Evolutionary conservation across 2,329 filamentous ascomycete genomes (phyloP), one percentile per base, ranked within the genome.

Genomic region (Penicillium vulpinum): DNA sequence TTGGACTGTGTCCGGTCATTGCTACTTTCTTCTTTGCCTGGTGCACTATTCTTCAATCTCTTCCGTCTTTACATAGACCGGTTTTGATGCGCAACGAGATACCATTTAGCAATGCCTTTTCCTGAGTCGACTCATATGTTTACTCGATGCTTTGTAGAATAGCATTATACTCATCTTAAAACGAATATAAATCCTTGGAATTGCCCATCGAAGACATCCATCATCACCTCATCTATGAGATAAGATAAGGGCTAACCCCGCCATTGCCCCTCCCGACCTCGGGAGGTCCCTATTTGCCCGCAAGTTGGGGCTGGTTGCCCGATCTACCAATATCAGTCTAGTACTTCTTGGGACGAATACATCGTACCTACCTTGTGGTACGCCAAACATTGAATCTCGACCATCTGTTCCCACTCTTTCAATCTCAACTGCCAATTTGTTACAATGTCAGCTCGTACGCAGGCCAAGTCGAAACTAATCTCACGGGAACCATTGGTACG

Each of bases 401-500:
- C 22, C 28, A 10, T 10, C 31, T 45, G 28, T 46, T 46, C 8
- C 28, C 9, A 39, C 29, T 22, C 15, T 40, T 40, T 39, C 24
- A 16, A 29, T 15, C 51, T 28, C 7, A 36, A 36, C 22, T 16
- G n/a, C 4, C 35, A 50, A 40, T 16, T 5, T 24, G 7, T 54
- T 18, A 57, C 48, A 15, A 69, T 71, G 66, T 64, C 68, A 31
- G 48, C 59, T 11, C 58, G 60, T 13, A 62, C 52, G 28, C 62
- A 67, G 48, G 60, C 65, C 29, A 58, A 69, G 51, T 73, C 71
- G 24, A 71, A 68, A 47, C 57, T 70, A 36, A 33, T 74, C 18
- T 71, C 71, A 7, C 66, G 58, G 39, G 72, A 62, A 22, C 71
- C 72, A 43, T 61, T 75, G 70, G 73, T 75, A 73, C 26, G 68